Conservation (phyloP, 2,329 filamentous ascomycete species). For the Aspergillus novofumigatus region DNA sequence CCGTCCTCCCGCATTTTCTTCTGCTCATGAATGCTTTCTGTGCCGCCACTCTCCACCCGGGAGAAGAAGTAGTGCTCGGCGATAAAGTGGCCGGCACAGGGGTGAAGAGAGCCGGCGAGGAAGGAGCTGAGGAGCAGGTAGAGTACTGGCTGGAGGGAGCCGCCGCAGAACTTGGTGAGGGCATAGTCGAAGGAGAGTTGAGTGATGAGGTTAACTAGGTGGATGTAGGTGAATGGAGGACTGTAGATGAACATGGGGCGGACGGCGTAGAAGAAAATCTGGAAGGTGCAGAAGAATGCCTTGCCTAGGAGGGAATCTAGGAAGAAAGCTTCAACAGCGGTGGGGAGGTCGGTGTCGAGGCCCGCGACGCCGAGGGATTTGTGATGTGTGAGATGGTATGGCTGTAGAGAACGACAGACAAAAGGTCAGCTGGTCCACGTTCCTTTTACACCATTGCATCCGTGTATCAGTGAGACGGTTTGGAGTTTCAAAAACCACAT, state of each 20-base stretch:
- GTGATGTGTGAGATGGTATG: constrained; percentile 97
- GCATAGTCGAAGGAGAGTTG: constrained; percentile 75
- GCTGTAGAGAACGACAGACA: constrained; percentile 44
- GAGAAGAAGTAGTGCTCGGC: constrained; percentile 85
- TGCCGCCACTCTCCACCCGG: constrained; percentile 32
- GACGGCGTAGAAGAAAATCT: constrained; percentile 97
- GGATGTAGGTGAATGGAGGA: constrained; percentile 79
- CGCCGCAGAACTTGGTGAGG: constrained; percentile 59
- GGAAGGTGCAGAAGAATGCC: constrained; percentile 98
- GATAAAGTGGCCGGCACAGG: constrained; percentile 95
- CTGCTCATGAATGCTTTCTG: constrained; percentile 51
- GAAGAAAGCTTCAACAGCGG: constrained; percentile 82
- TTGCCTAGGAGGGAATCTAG: constrained; percentile 92
- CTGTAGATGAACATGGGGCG: constrained; percentile 93
- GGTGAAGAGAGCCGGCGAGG: constrained; percentile 88
- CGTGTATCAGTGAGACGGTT: neutral
- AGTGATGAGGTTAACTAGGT: constrained; percentile 72
- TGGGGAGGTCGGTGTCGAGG: constrained; percentile 92
- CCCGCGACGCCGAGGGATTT: constrained; percentile 97
- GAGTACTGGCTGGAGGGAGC: constrained; percentile 57
- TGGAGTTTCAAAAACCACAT: constrained; percentile 28
- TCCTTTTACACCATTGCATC: neutral
- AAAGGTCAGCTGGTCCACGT: neutral
- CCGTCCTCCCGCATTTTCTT: constrained; percentile 19
- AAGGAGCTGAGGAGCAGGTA: constrained; percentile 90